phyloP scores from a whole-genome alignment of 2,329 filamentous ascomycete species.

The Gliomastix tumulicola region DNA sequence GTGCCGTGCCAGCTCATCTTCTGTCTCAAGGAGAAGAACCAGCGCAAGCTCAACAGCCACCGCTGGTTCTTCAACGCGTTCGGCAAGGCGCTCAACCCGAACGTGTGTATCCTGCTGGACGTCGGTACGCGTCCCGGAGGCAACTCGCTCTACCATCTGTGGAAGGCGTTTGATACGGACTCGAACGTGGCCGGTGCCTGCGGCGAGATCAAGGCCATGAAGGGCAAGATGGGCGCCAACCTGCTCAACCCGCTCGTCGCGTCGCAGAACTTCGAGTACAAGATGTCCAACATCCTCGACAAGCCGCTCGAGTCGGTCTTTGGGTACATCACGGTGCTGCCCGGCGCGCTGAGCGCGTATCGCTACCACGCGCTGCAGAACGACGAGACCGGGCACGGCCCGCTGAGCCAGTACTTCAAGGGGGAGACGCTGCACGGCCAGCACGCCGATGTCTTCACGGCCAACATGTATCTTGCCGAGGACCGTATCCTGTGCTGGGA shows the following conservation, averaged over 20 bases:
- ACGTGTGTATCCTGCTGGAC: constrained; percentile 93
- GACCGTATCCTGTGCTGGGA: constrained; percentile 92
- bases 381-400: constrained; percentile 90
- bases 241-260: constrained; percentile 91
- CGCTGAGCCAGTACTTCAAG: constrained; percentile 97
- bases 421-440: constrained; percentile 94
- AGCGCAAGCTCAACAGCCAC: constrained; percentile 96
- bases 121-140: constrained; percentile 88
- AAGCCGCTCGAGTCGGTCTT: constrained; percentile 97
- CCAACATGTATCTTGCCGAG: constrained; percentile 91
- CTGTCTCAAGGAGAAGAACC: constrained; percentile 95
- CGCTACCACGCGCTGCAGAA: constrained; percentile 95
- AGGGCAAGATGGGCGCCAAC: constrained; percentile 75
- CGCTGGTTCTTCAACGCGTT: constrained; percentile 99
- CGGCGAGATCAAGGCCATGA: constrained; percentile 96
- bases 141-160: constrained; percentile 92
- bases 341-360: constrained; percentile 91
- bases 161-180: constrained; percentile 98
- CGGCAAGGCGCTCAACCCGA: constrained; percentile 84
- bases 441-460: constrained; percentile 93
- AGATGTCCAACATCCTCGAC: constrained; percentile 98
- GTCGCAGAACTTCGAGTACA: constrained; percentile 99
- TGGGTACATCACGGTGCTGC: constrained; percentile 95
- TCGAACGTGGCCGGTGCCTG: constrained; percentile 96
- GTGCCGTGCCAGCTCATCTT: constrained; percentile 98